Evolutionary conservation across 345 rosid species (phyloP).

Genomic region (Bruguiera sexangula): DNA sequence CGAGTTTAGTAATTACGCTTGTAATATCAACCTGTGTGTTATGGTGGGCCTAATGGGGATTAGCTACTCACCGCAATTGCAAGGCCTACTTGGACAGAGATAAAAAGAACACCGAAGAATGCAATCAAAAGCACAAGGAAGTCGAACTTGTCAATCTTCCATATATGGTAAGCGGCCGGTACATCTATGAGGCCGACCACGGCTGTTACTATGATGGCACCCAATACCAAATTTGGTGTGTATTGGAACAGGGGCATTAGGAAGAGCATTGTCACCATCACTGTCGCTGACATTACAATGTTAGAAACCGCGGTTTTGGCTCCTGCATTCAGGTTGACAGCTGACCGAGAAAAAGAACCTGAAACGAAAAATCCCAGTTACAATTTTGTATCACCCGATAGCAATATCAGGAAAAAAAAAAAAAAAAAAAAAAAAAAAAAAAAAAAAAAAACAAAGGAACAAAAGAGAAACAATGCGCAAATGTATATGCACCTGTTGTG

Average conservation of each 20-base stretch:
- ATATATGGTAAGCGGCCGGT: slow-evolving; percentile 67
- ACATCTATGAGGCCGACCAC: slow-evolving; percentile 90
- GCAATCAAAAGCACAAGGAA: slow-evolving; percentile 79
- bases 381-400: not conserved
- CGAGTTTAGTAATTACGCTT: no score
- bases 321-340: slow-evolving; percentile 92
- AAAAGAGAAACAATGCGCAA: not conserved
- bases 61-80: slow-evolving; percentile 72
- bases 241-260: slow-evolving; percentile 92
- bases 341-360: slow-evolving; percentile 96
- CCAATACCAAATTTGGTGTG: slow-evolving; percentile 89
- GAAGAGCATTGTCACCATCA: slow-evolving; percentile 90
- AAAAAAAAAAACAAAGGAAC: no score
- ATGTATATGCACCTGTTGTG: slow-evolving; percentile 48
- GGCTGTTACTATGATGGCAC: slow-evolving; percentile 87
- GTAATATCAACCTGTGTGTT: not conserved
- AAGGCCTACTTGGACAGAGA: slow-evolving; percentile 82
- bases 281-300: slow-evolving; percentile 82
- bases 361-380: not conserved
- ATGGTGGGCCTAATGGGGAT: not conserved
- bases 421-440: no score
- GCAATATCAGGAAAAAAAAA: not conserved
- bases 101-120: slow-evolving; percentile 72
- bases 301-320: slow-evolving; percentile 92
- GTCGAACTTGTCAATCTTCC: slow-evolving; percentile 91